phyloP scores from a whole-genome alignment of 106 monocot species.

The Dactylorhiza incarnata region DNA sequence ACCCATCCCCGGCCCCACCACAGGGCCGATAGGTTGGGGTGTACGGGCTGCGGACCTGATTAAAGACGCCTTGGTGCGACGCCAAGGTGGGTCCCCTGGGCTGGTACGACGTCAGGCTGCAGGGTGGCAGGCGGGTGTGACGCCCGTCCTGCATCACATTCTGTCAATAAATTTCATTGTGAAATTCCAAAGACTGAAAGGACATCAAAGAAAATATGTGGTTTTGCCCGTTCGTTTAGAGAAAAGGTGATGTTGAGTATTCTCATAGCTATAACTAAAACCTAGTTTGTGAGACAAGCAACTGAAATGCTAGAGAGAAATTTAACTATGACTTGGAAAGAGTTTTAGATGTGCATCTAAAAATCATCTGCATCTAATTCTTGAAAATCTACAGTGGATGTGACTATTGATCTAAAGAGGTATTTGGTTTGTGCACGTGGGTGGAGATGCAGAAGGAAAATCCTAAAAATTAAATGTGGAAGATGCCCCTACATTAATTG shows the following conservation, averaged over 20 bases:
- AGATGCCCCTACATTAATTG: too few species aligned
- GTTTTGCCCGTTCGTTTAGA: not conserved
- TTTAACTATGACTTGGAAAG: not conserved
- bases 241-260: not conserved
- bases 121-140: too few species aligned
- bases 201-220: not conserved
- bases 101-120: too few species aligned
- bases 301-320: not conserved
- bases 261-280: not conserved
- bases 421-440: not conserved
- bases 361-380: not conserved
- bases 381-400: not conserved
- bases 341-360: not conserved
- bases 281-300: not conserved
- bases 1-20: too few species aligned
- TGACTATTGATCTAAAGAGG: not conserved
- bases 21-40: too few species aligned
- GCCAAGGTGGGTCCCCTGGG: too few species aligned
- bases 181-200: not conserved
- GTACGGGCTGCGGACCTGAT: too few species aligned
- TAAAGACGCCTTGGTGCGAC: too few species aligned
- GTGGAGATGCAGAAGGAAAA: too few species aligned
- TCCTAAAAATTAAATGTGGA: too few species aligned
- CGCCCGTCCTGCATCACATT: not conserved
- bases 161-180: not conserved